Percentiles rank a stretch among this genome's conserved stretches.
Evolutionary conservation across 495 filamentous ascomycete genomes (phyloP).

Genomic region (Penicillium nucicola): DNA sequence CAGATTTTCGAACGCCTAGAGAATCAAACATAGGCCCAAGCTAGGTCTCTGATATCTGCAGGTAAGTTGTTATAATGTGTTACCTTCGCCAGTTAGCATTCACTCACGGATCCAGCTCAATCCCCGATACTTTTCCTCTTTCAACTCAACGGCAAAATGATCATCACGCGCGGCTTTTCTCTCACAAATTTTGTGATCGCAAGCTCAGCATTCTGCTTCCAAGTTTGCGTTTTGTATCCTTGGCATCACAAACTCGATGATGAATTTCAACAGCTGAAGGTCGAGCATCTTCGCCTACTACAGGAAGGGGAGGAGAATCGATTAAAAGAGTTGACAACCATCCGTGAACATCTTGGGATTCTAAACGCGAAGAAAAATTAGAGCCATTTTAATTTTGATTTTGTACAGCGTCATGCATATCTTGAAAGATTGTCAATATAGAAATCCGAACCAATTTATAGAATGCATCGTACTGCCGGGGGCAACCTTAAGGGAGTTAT

Average conservation of each 20-base stretch:
- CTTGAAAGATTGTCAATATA: no score
- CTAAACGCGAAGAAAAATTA: neutral
- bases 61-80: no score
- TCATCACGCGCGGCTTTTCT: constrained; percentile 56
- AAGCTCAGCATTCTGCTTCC: constrained; percentile 57
- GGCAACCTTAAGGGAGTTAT: no score
- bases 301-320: constrained; percentile 15
- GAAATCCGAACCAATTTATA: no score
- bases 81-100: no score
- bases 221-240: constrained; percentile 63
- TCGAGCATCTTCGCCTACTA: constrained; percentile 44
- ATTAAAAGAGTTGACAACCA: constrained; percentile 9
- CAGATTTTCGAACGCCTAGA: no score
- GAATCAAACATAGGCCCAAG: no score
- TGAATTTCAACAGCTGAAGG: constrained; percentile 54
- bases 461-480: no score
- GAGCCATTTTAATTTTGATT: neutral
- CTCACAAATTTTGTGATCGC: constrained; percentile 61
- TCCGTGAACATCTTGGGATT: constrained; percentile 7
- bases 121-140: no score
- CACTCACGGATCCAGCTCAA: no score
- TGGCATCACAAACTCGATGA: constrained; percentile 64
- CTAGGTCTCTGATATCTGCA: no score
- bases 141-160: constrained; percentile 29
- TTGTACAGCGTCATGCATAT: no score